A percentile compares a stretch with the other conserved stretches of the same genome.
Evolutionary conservation across 805 yeast species (phyloP).

Genomic region (Saitoella complicata): DNA sequence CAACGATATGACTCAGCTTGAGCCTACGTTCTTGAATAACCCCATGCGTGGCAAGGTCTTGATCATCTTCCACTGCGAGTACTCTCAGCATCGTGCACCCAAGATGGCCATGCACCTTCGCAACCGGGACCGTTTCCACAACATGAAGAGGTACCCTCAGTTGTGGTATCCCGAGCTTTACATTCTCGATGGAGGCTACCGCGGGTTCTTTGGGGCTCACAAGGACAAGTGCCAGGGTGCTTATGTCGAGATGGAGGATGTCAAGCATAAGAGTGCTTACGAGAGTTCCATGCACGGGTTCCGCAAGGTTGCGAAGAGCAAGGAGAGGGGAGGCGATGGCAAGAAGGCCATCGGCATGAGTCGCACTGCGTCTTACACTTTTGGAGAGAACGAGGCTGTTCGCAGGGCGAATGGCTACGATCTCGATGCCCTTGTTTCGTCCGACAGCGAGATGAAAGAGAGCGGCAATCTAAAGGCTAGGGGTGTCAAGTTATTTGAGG

Average conservation of each 20-base stretch:
- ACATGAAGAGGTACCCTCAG: conserved; percentile 61
- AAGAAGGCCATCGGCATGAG: too few relatives aligned
- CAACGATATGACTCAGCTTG: conserved; percentile 52
- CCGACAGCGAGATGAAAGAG: too few relatives aligned
- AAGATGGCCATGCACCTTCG: conserved; percentile 75
- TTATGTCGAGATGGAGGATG: conserved; percentile 76
- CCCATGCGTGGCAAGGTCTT: conserved; percentile 26
- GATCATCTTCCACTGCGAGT: conserved; percentile 85
- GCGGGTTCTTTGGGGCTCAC: conserved; percentile 47
- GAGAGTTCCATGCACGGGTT: conserved; percentile 39
- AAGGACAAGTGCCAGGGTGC: conserved; percentile 51
- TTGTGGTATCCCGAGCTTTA: conserved; percentile 79
- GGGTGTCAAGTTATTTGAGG: too few relatives aligned
- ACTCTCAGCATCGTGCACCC: conserved; percentile 87
- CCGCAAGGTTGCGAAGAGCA: conserved; percentile 25
- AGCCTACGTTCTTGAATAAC: conserved; percentile 31
- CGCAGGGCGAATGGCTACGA: too few relatives aligned
- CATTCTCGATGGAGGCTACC: conserved; percentile 83
- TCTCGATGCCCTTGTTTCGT: too few relatives aligned
- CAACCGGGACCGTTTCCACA: conserved; percentile 60
- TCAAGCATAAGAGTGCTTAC: conserved; percentile 28
- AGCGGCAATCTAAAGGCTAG: too few relatives aligned
- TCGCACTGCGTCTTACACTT: conserved; percentile 5
- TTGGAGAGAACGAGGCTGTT: background rate
- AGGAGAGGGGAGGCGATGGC: too few relatives aligned